These are phyloP conservation scores for Alternaria dauci DNA, from an alignment of 2,329 filamentous ascomycete species.

Conservation along the genomic window DNA sequence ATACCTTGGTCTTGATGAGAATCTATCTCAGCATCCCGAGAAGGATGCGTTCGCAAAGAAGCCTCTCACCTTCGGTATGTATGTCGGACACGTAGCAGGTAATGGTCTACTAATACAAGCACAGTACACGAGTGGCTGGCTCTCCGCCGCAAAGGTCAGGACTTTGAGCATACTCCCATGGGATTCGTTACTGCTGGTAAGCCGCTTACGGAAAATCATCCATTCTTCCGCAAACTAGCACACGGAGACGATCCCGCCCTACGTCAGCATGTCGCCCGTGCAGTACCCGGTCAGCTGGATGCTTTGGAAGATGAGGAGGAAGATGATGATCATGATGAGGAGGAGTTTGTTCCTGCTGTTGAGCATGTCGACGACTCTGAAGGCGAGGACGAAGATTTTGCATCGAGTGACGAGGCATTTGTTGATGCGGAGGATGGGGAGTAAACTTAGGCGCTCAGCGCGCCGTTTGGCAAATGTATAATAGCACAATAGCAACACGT, in stretches of 20 bases:
- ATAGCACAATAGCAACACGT: background rate
- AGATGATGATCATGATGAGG: conserved; percentile 22
- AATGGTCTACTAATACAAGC: conserved; percentile 31
- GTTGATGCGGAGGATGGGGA: conserved; percentile 9
- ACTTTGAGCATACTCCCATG: conserved; percentile 68
- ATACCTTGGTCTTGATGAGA: conserved; percentile 34
- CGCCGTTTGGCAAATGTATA: background rate
- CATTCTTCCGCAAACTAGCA: conserved; percentile 58
- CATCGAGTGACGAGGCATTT: conserved; percentile 14
- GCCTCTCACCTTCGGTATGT: conserved; percentile 40
- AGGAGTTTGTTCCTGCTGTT: conserved; percentile 21
- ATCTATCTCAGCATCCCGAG: conserved; percentile 9
- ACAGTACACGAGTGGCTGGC: conserved; percentile 65
- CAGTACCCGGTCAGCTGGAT: conserved; percentile 10
- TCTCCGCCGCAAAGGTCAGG: conserved; percentile 63
- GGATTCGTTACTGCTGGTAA: conserved; percentile 65
- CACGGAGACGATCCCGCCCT: conserved; percentile 16
- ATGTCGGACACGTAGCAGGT: conserved; percentile 37
- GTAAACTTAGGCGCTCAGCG: background rate
- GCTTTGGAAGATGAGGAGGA: conserved; percentile 14
- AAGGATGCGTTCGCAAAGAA: conserved; percentile 32
- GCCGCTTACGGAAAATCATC: conserved; percentile 56
- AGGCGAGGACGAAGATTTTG: conserved; percentile 13
- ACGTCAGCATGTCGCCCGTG: conserved; percentile 20
- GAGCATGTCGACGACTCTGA: conserved; percentile 28